These are phyloP conservation scores for Acanthamoeba castellanii DNA, from an alignment of 208 protist species.

Conservation along the genomic window DNA sequence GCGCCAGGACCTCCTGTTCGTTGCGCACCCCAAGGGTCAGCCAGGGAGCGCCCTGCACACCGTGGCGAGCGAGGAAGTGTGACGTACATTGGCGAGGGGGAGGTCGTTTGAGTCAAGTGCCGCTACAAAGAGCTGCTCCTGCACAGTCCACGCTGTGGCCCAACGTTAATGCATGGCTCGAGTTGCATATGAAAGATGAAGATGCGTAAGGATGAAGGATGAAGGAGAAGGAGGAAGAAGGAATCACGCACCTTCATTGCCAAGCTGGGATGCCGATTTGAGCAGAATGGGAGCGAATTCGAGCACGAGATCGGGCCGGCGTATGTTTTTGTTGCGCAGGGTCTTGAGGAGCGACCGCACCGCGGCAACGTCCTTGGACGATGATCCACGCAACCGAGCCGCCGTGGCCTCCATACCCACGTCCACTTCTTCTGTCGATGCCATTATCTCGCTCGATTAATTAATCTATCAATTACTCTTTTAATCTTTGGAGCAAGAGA, in stretches of 20 bases:
- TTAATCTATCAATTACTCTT: not conserved
- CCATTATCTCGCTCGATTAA: not conserved
- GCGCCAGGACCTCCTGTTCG: conserved; percentile 26
- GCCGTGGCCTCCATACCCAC: not conserved
- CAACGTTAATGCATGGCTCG: not conserved
- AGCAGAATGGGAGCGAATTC: conserved; percentile 52
- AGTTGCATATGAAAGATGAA: not conserved
- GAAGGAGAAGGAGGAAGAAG: not conserved
- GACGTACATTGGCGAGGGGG: not conserved
- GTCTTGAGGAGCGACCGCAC: conserved; percentile 43
- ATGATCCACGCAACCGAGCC: not conserved
- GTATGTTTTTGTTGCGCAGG: conserved; percentile 25
- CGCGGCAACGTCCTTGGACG: not conserved
- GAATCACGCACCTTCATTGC: conserved; percentile 24
- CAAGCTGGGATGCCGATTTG: conserved; percentile 6
- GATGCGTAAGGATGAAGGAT: not conserved
- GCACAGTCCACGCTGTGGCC: conserved; percentile 56
- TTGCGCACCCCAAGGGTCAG: not conserved
- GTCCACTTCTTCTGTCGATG: not conserved
- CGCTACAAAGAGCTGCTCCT: conserved; percentile 51
- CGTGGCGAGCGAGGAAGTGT: not conserved
- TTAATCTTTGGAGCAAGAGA: too few relatives aligned
- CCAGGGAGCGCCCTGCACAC: not conserved
- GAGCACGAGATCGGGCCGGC: conserved; percentile 56
- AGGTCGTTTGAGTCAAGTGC: conserved; percentile 15